phyloP scores from a whole-genome alignment of 2,329 filamentous ascomycete genomes.

The Keithomyces neogunnii region DNA sequence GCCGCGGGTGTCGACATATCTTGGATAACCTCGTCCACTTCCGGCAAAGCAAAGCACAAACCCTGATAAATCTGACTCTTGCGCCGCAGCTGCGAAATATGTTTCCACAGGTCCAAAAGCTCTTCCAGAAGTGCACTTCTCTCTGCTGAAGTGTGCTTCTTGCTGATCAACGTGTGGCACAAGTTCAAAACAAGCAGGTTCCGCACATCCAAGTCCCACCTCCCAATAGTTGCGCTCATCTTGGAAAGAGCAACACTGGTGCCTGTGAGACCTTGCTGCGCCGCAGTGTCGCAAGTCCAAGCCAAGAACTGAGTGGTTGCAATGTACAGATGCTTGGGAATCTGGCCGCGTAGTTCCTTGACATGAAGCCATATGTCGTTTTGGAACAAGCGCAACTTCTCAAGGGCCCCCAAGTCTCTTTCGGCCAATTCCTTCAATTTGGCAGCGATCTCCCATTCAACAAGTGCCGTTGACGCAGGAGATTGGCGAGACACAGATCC shows the following conservation, averaged over 20 bases:
- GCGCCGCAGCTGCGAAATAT: constrained; percentile 26
- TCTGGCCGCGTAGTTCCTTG: constrained; percentile 14
- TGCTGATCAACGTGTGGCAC: constrained; percentile 17
- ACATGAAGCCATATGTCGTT: constrained; percentile 23
- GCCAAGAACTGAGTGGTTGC: constrained; percentile 14
- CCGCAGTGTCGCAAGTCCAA: constrained; percentile 10
- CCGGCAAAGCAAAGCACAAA: constrained; percentile 22
- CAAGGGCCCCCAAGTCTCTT: constrained; percentile 3
- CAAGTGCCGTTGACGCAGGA: constrained; percentile 8
- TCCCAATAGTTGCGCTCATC: constrained; percentile 18
- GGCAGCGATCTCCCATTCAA: constrained; percentile 21
- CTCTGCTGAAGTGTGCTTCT: constrained; percentile 7
- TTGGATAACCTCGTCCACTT: constrained; percentile 17
- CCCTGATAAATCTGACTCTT: constrained; percentile 13
- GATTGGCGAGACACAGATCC: background rate
- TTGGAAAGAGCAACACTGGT: constrained; percentile 17
- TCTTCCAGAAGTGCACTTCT: constrained; percentile 17
- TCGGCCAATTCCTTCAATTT: constrained; percentile 19
- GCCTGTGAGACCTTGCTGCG: constrained; percentile 9
- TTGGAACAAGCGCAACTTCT: constrained; percentile 18
- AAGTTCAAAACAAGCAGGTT: constrained; percentile 24
- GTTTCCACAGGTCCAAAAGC: constrained; percentile 27
- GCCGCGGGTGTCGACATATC: constrained; percentile 5
- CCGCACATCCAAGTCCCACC: constrained; percentile 17
- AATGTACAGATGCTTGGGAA: constrained; percentile 21